Percentiles rank a stretch among this genome's conserved stretches.
Conservation (phyloP, 2,329 filamentous ascomycete genomes). For the Monosporascus sp. region DNA sequence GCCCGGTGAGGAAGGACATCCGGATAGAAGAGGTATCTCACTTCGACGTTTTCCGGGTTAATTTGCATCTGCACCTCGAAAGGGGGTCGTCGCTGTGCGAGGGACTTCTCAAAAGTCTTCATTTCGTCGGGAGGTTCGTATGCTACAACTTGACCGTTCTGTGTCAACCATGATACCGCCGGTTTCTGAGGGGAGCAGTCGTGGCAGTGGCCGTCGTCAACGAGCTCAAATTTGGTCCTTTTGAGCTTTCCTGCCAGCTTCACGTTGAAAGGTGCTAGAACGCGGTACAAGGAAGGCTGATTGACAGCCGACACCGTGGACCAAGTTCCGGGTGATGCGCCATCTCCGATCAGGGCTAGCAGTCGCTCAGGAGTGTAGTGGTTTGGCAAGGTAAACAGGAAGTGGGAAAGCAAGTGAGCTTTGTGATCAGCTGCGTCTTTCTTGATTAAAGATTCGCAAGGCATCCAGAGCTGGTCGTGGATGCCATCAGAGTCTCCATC, state of each 20-base stretch:
- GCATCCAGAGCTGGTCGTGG: neutral
- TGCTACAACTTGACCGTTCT: neutral
- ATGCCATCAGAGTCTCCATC: neutral
- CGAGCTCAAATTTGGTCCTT: slow-evolving; percentile 1
- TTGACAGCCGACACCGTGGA: slow-evolving; percentile 2
- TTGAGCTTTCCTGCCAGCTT: slow-evolving; percentile 5
- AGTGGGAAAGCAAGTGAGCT: neutral
- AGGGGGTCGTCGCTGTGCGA: neutral
- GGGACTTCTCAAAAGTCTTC: slow-evolving; percentile 3
- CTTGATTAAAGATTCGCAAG: neutral
- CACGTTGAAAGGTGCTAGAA: slow-evolving; percentile 6
- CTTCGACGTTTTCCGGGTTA: neutral
- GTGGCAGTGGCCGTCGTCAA: slow-evolving; percentile 4
- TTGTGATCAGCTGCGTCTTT: neutral
- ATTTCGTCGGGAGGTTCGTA: slow-evolving; percentile 8
- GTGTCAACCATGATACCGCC: slow-evolving; percentile 1
- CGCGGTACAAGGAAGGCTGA: slow-evolving; percentile 1
- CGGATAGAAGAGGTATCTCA: slow-evolving; percentile 7
- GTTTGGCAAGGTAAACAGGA: neutral
- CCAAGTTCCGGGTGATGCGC: slow-evolving; percentile 1
- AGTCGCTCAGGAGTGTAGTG: neutral
- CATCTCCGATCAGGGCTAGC: neutral
- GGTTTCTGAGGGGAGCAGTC: slow-evolving; percentile 6
- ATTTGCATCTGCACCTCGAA: slow-evolving; percentile 8
- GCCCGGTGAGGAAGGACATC: slow-evolving; percentile 7